Evolutionary conservation across 2,329 filamentous ascomycete species (phyloP).

Genomic region (Geosmithia putterillii): DNA sequence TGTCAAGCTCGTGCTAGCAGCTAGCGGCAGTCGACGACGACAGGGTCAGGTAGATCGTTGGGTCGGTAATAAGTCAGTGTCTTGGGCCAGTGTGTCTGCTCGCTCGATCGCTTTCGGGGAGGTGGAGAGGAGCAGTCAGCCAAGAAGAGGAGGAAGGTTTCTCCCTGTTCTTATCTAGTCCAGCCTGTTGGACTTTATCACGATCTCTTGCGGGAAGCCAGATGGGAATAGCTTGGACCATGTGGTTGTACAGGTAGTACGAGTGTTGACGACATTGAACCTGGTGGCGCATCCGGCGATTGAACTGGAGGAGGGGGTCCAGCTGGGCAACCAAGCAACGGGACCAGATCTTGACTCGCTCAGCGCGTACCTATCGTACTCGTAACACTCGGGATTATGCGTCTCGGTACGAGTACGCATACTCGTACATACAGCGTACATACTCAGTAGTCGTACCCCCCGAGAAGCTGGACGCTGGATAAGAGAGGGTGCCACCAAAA

Average conservation of each 20-base stretch:
- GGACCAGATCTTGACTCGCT: too few species aligned
- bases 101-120: background rate
- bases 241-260: too few species aligned
- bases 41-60: background rate
- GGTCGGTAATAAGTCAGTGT: background rate
- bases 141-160: background rate
- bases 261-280: background rate
- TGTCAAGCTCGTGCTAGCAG: background rate
- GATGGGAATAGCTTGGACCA: too few species aligned
- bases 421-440: too few species aligned
- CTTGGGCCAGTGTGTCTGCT: background rate
- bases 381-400: too few species aligned
- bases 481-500: background rate
- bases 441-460: too few species aligned
- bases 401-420: too few species aligned
- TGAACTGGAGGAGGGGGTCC: background rate
- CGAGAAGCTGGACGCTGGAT: background rate
- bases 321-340: too few species aligned
- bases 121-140: background rate
- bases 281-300: background rate
- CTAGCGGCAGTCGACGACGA: background rate
- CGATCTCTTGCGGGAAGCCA: background rate
- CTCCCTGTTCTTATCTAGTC: background rate
- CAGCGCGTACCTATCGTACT: too few species aligned
- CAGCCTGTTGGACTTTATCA: background rate